Percentiles rank a stretch among this genome's conserved stretches.
phyloP scores from a whole-genome alignment of 495 filamentous ascomycete species.

The Parathielavia appendiculata region DNA sequence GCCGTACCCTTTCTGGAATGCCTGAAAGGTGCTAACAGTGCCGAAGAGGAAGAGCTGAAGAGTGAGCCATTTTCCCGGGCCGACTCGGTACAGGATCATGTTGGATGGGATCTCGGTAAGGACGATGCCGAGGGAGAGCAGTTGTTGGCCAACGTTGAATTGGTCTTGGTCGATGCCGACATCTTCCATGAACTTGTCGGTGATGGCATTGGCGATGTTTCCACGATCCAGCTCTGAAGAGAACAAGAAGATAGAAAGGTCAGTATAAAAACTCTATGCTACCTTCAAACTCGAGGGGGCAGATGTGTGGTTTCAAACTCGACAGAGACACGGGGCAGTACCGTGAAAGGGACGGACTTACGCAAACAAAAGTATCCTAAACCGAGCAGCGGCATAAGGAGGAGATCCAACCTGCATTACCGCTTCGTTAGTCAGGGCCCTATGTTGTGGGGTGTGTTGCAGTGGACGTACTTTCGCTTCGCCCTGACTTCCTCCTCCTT shows the following conservation, averaged over 20 bases:
- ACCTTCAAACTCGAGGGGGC: too few relatives aligned
- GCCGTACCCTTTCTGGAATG: constrained; percentile 48
- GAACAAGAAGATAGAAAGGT: too few relatives aligned
- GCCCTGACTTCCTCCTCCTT: constrained; percentile 33
- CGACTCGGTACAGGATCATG: constrained; percentile 52
- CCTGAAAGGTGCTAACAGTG: constrained; percentile 54
- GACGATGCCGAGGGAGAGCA: constrained; percentile 54
- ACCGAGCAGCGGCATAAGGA: constrained; percentile 47
- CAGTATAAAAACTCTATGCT: too few relatives aligned
- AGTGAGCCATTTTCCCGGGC: constrained; percentile 55
- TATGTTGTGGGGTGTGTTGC: background rate
- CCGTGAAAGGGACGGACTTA: constrained; percentile 37
- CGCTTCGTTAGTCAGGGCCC: background rate
- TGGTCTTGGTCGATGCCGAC: constrained; percentile 51
- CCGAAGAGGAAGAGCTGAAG: constrained; percentile 55
- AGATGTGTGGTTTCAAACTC: background rate
- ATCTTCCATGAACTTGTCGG: constrained; percentile 44
- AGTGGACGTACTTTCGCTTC: constrained; percentile 35
- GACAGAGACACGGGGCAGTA: too few relatives aligned
- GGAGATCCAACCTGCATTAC: constrained; percentile 43
- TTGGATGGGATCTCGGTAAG: constrained; percentile 56
- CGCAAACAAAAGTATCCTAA: constrained; percentile 54
- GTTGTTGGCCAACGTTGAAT: constrained; percentile 54
- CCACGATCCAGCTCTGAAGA: constrained; percentile 33
- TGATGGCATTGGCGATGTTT: constrained; percentile 34